Evolutionary conservation across 2,329 filamentous ascomycete species (phyloP), one percentile per base, ranked within the genome.

Genomic region (Alternaria incomplexa): DNA sequence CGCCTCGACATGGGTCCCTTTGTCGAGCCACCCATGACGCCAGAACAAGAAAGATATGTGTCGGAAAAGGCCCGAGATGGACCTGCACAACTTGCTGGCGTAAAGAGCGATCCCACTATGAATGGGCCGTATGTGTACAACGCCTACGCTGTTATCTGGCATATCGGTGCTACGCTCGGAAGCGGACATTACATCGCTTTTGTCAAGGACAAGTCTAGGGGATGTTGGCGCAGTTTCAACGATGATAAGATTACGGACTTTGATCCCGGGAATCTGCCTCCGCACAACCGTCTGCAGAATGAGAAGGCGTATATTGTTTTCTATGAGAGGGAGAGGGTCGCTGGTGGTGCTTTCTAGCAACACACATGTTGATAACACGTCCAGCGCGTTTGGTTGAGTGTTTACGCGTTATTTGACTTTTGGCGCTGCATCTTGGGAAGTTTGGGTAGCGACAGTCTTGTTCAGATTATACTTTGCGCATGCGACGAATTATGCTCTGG

Each of bases 141-240:
- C 74, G 90, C 92, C 56, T 97, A 97, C 76, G 95, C 90, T 3
- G 91, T 97, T 7, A 88, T 96, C 57, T 85, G 91, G 65, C 94
- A 97, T 77, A 80, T 87, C 5, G 94, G 94, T 22, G 82, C 82
- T 1, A 88, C 85, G 1, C 83, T 91, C 56, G 87, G 88, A 40
- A 88, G 87, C 54, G 94, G 94, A 0, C 94, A 97, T 80, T 97
- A 97, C 78, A 90, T 90, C 56, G 86, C 89, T 4, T 89, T 91
- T 26, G 81, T 82, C 47, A 82, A 81, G 58, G 83, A 85, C 63
- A 77, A 76, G 45, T 78, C 83, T 30, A 82, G 86, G 26, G 83
- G 84, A 25, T 85, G 83, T 63, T 90, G 88, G 88, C 81, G 87
- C 28, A 83, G 84, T 50, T 90, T 88, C 68, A 89, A 90, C 67